Base-by-base conservation (phyloP, 345 rosid genomes). In the Moricandia arvensis region DNA sequence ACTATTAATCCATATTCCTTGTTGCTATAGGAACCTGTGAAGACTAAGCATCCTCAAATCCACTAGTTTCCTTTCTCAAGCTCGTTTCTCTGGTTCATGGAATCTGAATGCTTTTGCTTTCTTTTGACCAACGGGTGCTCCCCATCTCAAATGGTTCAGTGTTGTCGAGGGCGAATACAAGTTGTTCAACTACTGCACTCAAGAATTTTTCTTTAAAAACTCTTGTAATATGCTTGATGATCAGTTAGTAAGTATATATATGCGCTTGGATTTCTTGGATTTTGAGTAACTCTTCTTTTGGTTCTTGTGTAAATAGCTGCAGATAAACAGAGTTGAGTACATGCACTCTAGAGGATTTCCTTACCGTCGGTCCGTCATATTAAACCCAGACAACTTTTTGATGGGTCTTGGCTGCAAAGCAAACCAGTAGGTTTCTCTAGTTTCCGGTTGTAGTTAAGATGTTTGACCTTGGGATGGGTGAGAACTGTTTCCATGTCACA, bases 301-400 rank as follows among this genome's bases (percentile, higher is more conserved):
- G 1, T 18, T 8, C 0, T 26, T 26, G 16, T 69, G 30, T 71
- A 15, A 3, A 53, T 47, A 3, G 12, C 4, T 71, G 45, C 71
- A 93, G 97, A 77, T 93, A 80, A 91, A 86, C 75, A 93, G 97
- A 82, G 90, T 91, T 71, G 98, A 89, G 81, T 93, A 86, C 62
- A 93, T 91, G 93, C 98, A 93, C 68, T 82, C 86, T 8, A 86
- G 92, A 53, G 97, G 98, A 17, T 91, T 93, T 76, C 91, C 91
- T 69, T 97, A 93, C n/a, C n/a, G n/a, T n/a, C n/a, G n/a, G n/a
- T n/a, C 64, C 97, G 98, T 80, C 97, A 93, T 82, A 89, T 93
- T 58, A 93, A 93, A 85, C 97, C 97, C 37, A 7, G 96, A 91
- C n/a, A n/a, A n/a, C n/a, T n/a, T n/a, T n/a, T n/a, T n/a, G n/a